Base-by-base conservation (phyloP, 208 protist genomes). In the Leptomonas pyrrhocoris region DNA sequence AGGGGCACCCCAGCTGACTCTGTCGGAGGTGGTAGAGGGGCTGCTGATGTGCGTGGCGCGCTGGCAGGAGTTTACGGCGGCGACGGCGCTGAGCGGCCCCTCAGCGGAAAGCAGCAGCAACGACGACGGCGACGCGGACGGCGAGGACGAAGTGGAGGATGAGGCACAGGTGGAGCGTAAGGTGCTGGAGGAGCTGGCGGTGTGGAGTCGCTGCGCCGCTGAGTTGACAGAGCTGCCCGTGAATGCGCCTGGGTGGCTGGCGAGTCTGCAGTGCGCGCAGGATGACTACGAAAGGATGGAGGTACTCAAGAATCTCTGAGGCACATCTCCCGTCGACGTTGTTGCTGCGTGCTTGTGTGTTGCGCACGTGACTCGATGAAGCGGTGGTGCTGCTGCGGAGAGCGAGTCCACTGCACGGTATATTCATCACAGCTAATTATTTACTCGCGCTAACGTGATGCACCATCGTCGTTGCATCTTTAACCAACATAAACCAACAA, bases 241-340 rank as follows among this genome's bases (percentile, higher is more conserved):
- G 7, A 59, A 49, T 40, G 63, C 65, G 19, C 77, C 79, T 7
- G 46, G 16, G 48, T 86, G 81, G 73, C 46, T 88, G 55, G 59
- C 65, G 27, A 56, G 60, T 1, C 56, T 88, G 58, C 66, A 70
- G 21, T 60, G 56, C 0, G 78, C 79, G 15, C 67, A 65, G 23
- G 82, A 91, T 45, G 85, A 91, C 56, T 86, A 80, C 58, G 85
- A 91, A 40, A 66, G 84, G 34, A 63, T 77, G 27, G 72, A 68
- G 30, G 60, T 88, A 16, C 69, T 91, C 18, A 85, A 81, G 53
- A 50, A 40, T 16, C 4, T 78, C 9, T 72, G 48, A 62, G 21
- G 55, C 23, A 31, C 1, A 28, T n/a, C n/a, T n/a, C n/a, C n/a
- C n/a, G n/a, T n/a, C n/a, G n/a, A n/a, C n/a, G n/a, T n/a, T 25